Evolutionary conservation across 805 yeast species (phyloP), one percentile per base, ranked within the genome.

Genomic region (Metschnikowia rubicola): DNA sequence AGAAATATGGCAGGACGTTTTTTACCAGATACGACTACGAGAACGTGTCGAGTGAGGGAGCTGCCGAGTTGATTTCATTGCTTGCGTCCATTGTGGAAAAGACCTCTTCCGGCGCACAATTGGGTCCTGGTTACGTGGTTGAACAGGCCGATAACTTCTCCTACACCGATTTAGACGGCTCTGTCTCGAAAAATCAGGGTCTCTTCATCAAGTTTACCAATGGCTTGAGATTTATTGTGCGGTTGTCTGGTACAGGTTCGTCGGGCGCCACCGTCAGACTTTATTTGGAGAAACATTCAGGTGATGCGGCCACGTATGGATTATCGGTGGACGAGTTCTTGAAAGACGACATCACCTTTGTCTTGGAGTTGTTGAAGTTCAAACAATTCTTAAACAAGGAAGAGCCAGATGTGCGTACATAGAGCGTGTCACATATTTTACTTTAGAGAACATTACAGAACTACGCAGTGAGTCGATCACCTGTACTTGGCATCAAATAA

Each of bases 241-340:
- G 99, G 68, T 76, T 94, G 54, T 89, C 97, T 0, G 99, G 99
- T 47, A 92, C 99, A 2, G 99, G 99, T 12, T 90, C 97, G 2
- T 84, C 96, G 2, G 99, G 99, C 41, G 98, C 99, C 17, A 92
- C 99, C 6, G 90, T 94, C 50, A 81, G 99, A 67, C 75, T 92
- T 57, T 92, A 92, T 70, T 71, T 92, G 62, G 98, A 92, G 69
- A 85, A 84, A 67, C 89, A 86, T 71, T 81, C 87, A 26, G 57
- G 66, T 39, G 94, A 88, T 61, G 59, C 67, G 42, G 52, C 78
- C 15, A 75, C 75, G 35, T 79, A 77, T 60, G 60, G 59, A 7
- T 53, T 66, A 54, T 66, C 73, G 39, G 92, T 90, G 10, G 86
- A 86, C 56, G 83, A 82, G 39, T 92, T 73, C 68, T 77, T 92